These are phyloP conservation scores for Zygotorulaspora chibaensis DNA, from an alignment of 805 yeast species.

Conservation along the genomic window DNA sequence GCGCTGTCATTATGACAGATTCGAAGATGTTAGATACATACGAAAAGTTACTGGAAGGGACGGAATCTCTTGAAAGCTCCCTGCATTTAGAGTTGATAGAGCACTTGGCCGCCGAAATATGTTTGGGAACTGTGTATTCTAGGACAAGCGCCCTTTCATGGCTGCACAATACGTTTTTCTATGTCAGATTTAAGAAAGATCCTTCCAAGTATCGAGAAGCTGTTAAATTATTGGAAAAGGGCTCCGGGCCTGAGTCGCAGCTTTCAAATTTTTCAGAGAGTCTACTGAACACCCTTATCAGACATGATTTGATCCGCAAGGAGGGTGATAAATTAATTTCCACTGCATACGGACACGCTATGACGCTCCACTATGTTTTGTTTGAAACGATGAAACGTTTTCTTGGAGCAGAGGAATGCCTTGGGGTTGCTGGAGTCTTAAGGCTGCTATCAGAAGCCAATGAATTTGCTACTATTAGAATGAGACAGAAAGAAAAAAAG, in stretches of 20 bases:
- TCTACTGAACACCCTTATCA: constrained; percentile 34
- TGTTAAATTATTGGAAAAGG: constrained; percentile 18
- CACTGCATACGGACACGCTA: constrained; percentile 43
- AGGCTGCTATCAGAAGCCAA: constrained; percentile 34
- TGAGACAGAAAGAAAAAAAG: constrained; percentile 44
- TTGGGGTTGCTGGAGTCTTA: constrained; percentile 22
- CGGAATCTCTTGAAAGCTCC: constrained; percentile 45
- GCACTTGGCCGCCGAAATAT: constrained; percentile 43
- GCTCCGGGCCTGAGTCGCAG: constrained; percentile 29
- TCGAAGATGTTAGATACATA: constrained; percentile 35
- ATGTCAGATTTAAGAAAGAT: constrained; percentile 40
- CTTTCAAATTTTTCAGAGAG: constrained; percentile 35
- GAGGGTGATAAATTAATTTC: constrained; percentile 22
- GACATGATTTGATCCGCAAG: constrained; percentile 31
- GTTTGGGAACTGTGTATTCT: constrained; percentile 38
- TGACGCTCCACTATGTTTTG: constrained; percentile 46
- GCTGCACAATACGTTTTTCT: constrained; percentile 48
- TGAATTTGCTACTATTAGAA: constrained; percentile 41
- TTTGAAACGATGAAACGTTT: constrained; percentile 42
- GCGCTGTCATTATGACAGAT: constrained; percentile 48
- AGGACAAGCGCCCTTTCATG: constrained; percentile 41
- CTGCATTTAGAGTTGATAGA: constrained; percentile 40
- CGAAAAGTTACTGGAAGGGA: constrained; percentile 40
- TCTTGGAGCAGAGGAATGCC: constrained; percentile 18
- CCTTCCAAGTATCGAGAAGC: constrained; percentile 39